These are phyloP conservation scores for Bacterosira constricta DNA, from an alignment of 108 stramenopile species.

Conservation along the genomic window DNA sequence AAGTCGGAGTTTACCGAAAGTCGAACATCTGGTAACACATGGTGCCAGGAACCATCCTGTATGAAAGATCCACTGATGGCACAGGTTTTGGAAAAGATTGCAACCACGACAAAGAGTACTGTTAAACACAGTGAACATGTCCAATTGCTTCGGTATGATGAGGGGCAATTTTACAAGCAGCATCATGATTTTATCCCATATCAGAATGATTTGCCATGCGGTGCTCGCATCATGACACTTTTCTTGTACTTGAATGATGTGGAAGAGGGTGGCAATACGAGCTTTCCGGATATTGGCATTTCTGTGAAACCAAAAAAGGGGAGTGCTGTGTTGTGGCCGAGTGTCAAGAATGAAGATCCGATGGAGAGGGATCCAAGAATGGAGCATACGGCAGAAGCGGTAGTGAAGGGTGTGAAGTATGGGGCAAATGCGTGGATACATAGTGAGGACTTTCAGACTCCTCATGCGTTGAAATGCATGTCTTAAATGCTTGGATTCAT, in stretches of 20 bases:
- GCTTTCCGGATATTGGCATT: constrained; percentile 66
- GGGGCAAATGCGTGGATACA: constrained; percentile 94
- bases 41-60: constrained; percentile 51
- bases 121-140: constrained; percentile 55
- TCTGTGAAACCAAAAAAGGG: constrained; percentile 80
- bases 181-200: constrained; percentile 60
- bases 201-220: constrained; percentile 55
- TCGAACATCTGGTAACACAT: constrained; percentile 41
- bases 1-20: constrained; percentile 46
- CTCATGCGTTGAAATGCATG: no score
- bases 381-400: constrained; percentile 80
- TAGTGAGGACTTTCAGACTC: constrained; percentile 73
- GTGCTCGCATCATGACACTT: constrained; percentile 83
- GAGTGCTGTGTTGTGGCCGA: constrained; percentile 81
- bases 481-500: no score
- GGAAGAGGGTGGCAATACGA: constrained; percentile 86
- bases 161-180: constrained; percentile 49
- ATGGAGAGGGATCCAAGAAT: constrained; percentile 67
- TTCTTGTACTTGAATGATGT: constrained; percentile 91
- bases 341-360: constrained; percentile 66
- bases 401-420: constrained; percentile 79
- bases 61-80: constrained; percentile 1
- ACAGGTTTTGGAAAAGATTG: constrained; percentile 20
- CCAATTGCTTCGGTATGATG: constrained; percentile 71
- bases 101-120: background rate